Base-by-base conservation (phyloP, 805 yeast genomes). In the Phaffomyces opuntiae region DNA sequence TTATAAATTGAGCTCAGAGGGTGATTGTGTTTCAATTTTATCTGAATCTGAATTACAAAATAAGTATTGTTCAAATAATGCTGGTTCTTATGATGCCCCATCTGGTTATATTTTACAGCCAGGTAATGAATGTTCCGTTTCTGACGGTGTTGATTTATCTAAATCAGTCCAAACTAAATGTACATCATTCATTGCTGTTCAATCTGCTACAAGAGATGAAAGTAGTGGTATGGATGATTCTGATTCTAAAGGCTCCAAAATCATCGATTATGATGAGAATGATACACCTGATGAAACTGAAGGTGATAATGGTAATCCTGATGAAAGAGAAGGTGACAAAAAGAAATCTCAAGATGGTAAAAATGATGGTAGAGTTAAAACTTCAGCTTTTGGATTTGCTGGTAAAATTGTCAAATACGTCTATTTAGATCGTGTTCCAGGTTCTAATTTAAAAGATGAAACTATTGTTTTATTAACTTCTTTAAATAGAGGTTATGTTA, bases 391-490 rank as follows among this genome's bases (percentile, higher is more conserved):
- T 42, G 65, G 63, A 4, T 74, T 87, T 51, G 72, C 72, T 11
- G 85, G 84, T 16, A 59, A 63, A 14, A 66, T 87, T 46, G 54
- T 57, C 8, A 77, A 74, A 48, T 86, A 83, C 55, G 64, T 74
- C 43, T 86, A 86, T 54, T 67, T 86, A 46, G 82, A 81, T 41
- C 52, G 62, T 41, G 55, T 54, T 8, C 47, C 50, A 21, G 63
- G 63, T 11, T 57, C 76, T 2, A 66, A 70, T 2, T 47, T 65
- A 42, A 71, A 69, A 25, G 86, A 80, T 50, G 90, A 85, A 57
- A 77, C 89, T 0, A 60, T 91, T 8, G 59, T 91, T 14, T 64
- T 86, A 7, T 66, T 77, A 41, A 83, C 91, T 0, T 60, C 65
- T 25, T 67, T 70, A 12, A 69, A 75, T 39, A 66, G 68, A 6